Evolutionary conservation across 768 basidiomycete genomes (phyloP), one percentile per base, ranked within the genome.

Genomic region (Suillus bovinus): DNA sequence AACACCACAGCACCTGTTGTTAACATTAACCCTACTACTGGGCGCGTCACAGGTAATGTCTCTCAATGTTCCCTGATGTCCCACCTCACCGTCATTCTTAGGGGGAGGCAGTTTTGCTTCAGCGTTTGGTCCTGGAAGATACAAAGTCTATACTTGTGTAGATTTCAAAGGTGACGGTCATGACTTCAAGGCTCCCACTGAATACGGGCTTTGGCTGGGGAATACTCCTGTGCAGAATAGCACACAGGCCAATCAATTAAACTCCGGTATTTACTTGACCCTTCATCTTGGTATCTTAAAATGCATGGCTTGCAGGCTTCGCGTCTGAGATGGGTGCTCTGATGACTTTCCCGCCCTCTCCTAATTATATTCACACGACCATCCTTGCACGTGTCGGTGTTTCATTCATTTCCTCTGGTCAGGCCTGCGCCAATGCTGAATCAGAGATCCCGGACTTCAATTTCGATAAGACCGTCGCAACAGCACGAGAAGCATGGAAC

Each of bases 381-480:
- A 82, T 89, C 61, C 76, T 86, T 24, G 85, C 78, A 1, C 83
- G 86, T n/a, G 81, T 84, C 4, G 86, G 87, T n/a, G 81, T 89
- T 7, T 87, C 86, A 0, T 81, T 88, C 65, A 83, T 88, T 58
- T 88, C 86, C 5, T 75, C 77, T 24, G 78, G 78, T 1, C 86
- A 87, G 65, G 87, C 87, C 0, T 89, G 86, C 66, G 66, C 74
- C 3, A 87, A 86, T 63, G 86, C 86, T 3, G 82, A 85, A 63
- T 76, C 80, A 49, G 87, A 89, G 67, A 85, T 89, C 8, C 82
- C 83, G 0, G 74, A 81, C 61, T 86, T 81, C 65, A 81, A 85
- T 63, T 87, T 88, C 66, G 81, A 82, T 3, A 68, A 70, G 6
- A 82, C 85, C 4, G 76, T 77, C n/a, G 63, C 64, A 4, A 78